phyloP scores from a whole-genome alignment of 2,329 filamentous ascomycete species.

The Talaromyces sp. region DNA sequence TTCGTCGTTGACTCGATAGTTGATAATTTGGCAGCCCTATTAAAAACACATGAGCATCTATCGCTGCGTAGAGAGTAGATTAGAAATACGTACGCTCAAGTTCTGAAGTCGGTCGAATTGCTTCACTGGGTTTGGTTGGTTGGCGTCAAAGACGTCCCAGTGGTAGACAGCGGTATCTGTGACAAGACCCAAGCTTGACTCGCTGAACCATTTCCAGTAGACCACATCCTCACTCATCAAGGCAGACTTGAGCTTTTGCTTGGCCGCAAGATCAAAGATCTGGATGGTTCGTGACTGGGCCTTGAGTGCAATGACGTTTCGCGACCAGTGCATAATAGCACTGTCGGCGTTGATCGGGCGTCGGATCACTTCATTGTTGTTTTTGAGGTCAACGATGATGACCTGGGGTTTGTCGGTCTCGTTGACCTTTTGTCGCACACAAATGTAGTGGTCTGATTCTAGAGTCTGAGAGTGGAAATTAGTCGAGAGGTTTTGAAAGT shows the following conservation, averaged over 20 bases:
- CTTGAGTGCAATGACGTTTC: constrained; percentile 94
- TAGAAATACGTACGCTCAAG: constrained; percentile 60
- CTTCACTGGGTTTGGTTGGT: constrained; percentile 75
- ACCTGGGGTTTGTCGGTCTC: constrained; percentile 84
- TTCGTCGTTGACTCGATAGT: constrained; percentile 92
- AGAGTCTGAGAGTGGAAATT: constrained; percentile 62
- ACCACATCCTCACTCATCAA: constrained; percentile 96
- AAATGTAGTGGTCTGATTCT: constrained; percentile 95
- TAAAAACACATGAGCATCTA: constrained; percentile 6
- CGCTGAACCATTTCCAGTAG: constrained; percentile 99
- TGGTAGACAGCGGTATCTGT: constrained; percentile 90
- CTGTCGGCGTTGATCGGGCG: constrained; percentile 98
- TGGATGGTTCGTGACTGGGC: constrained; percentile 91
- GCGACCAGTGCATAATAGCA: constrained; percentile 98
- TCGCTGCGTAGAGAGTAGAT: not conserved
- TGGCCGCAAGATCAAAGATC: constrained; percentile 91
- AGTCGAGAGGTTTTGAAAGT: constrained; percentile 3
- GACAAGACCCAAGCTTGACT: constrained; percentile 79
- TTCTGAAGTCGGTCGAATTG: constrained; percentile 93
- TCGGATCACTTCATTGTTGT: constrained; percentile 90
- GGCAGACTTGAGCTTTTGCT: constrained; percentile 93
- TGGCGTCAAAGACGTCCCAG: constrained; percentile 91
- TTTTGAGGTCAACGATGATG: constrained; percentile 96
- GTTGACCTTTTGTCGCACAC: constrained; percentile 89
- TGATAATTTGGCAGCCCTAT: constrained; percentile 97